Evolutionary conservation across 805 yeast species (phyloP), one percentile per base, ranked within the genome.

Genomic region (Candida tibetensis): DNA sequence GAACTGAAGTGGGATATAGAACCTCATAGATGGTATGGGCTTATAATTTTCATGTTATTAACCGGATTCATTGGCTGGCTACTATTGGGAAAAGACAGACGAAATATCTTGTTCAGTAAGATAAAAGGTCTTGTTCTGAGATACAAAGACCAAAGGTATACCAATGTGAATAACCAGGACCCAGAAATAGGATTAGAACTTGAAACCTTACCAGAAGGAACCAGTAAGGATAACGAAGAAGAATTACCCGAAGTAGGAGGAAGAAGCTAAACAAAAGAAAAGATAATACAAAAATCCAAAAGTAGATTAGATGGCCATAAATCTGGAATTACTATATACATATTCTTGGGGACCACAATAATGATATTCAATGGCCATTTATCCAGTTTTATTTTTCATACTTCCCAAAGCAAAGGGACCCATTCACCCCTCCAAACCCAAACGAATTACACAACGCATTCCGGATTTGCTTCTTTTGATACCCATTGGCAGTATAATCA

Each of bases 371-470:
- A n/a, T n/a, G n/a, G n/a, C n/a, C n/a, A n/a, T n/a, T n/a, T n/a
- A n/a, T n/a, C n/a, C n/a, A n/a, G n/a, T n/a, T n/a, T n/a, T n/a
- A n/a, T n/a, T n/a, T n/a, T n/a, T n/a, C n/a, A 34, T 41, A 58
- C 34, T 52, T 57, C 1, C 52, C 45, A 36, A 82, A 76, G 30
- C 81, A 71, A 2, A 93, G 53, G 2, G 95, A 74, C 5, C 95
- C 82, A 59, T 93, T 93, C 4, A 95, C 87, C 6, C 99, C 99
- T 5, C 99, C 99, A 65, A 93, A 93, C 0, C 99, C 99, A 64
- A 95, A 91, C 50, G 96, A 87, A 54, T 93, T 93, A 33, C 88
- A 78, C 49, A 93, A 44, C 0, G 91, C 97, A 46, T 76, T 71
- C 3, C 72, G 52, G 3, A 85, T 55, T 2, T 58, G 50, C 17